phyloP scores from a whole-genome alignment of 768 basidiomycete species.

The Mycena galericulata region DNA sequence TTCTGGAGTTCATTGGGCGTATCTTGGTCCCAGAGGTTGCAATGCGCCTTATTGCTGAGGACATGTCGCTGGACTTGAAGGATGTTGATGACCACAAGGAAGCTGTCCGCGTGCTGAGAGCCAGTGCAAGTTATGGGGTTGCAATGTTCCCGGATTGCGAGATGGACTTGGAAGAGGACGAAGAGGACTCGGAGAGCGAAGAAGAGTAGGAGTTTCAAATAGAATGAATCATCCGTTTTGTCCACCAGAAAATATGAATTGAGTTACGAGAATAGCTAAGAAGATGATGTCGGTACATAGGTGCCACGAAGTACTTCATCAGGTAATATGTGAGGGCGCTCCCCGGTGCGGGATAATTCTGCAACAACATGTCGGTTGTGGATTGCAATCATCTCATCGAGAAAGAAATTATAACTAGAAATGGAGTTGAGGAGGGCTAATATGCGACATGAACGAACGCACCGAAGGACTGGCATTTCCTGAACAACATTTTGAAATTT shows the following conservation, averaged over 20 bases:
- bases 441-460: too few species aligned
- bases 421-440: too few species aligned
- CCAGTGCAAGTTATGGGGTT: neutral
- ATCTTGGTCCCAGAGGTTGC: conserved; percentile 13
- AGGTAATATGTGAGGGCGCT: neutral
- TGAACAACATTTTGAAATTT: conserved; percentile 36
- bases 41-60: conserved; percentile 7
- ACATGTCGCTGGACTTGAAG: neutral
- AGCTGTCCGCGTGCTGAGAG: neutral
- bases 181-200: neutral
- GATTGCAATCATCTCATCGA: conserved; percentile 43
- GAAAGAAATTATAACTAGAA: conserved; percentile 39
- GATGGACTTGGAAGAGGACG: neutral
- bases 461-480: conserved; percentile 38
- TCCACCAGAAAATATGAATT: too few species aligned
- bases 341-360: neutral
- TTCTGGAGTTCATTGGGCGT: neutral
- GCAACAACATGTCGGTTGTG: conserved; percentile 19
- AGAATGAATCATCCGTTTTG: too few species aligned
- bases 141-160: conserved; percentile 6
- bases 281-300: too few species aligned
- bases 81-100: neutral
- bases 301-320: neutral
- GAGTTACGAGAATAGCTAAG: too few species aligned
- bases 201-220: too few species aligned